These are phyloP conservation scores for Sugiyamaella castrensis DNA, from an alignment of 1,139 yeast genomes.

Conservation along the genomic window DNA sequence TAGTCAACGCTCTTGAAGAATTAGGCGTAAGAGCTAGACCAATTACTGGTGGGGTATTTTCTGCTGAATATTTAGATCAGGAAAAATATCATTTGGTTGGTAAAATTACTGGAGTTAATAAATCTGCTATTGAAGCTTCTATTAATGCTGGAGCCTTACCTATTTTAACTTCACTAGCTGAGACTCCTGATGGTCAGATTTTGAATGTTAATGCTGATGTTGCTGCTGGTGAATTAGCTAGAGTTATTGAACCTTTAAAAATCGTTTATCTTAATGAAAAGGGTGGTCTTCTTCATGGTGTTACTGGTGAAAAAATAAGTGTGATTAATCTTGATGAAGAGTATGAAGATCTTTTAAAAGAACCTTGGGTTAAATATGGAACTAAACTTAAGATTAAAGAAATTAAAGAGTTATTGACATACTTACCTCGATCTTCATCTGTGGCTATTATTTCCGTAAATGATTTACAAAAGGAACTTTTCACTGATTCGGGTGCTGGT, in stretches of 20 bases:
- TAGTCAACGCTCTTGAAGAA: constrained; percentile 93
- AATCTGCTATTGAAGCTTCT: constrained; percentile 89
- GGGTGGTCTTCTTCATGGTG: constrained; percentile 95
- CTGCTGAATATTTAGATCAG: constrained; percentile 87
- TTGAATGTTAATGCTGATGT: constrained; percentile 97
- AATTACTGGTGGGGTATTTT: constrained; percentile 95
- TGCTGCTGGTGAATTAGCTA: constrained; percentile 96
- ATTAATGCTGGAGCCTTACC: constrained; percentile 97
- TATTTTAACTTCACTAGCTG: constrained; percentile 92
- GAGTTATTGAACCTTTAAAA: constrained; percentile 94
- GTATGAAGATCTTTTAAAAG: constrained; percentile 82
- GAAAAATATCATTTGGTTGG: constrained; percentile 93
- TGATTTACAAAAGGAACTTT: constrained; percentile 93
- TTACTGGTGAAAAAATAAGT: constrained; percentile 84
- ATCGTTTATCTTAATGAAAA: constrained; percentile 95
- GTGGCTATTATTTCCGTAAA: constrained; percentile 95
- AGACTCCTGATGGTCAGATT: constrained; percentile 93
- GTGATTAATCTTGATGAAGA: constrained; percentile 94
- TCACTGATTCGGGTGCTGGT: constrained; percentile 99
- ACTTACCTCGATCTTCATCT: constrained; percentile 93
- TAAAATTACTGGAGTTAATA: constrained; percentile 78
- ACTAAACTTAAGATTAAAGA: constrained; percentile 95
- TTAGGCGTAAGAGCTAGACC: constrained; percentile 99
- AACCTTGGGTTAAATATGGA: constrained; percentile 98
- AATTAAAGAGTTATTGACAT: constrained; percentile 89